Evolutionary conservation across 345 rosid species (phyloP), one percentile per base, ranked within the genome.

Genomic region (Fremontodendron californicum): DNA sequence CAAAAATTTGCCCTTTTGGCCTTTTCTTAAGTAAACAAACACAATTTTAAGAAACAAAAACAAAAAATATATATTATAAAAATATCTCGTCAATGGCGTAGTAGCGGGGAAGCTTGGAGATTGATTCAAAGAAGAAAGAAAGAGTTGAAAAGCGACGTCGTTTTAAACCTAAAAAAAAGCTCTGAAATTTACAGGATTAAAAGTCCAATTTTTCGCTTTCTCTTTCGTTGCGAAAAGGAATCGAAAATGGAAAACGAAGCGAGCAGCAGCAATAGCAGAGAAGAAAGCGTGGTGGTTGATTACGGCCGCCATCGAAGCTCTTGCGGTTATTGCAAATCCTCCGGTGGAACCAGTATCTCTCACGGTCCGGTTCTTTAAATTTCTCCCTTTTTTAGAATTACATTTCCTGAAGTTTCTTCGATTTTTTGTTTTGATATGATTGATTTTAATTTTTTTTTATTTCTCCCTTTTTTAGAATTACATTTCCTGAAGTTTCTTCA

Each of bases 261-360:
- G 4, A 90, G 94, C 87, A 85, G 90, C 35, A 95, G 97, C 78
- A 82, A 73, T 29, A 74, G 43, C 73, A 82, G 84, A 54, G 88
- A 90, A 60, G 93, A 87, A 81, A 84, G 90, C 70, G 86, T 88
- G 66, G 88, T 96, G 35, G 61, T 13, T 35, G 97, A 93, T 84
- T 83, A 79, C 23, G 94, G 92, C 69, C 81, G 84, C 46, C 79
- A 40, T 23, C 33, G 73, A 77, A 84, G 91, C 79, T 68, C 91
- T 45, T 94, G 97, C 68, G 94, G 94, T 49, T 96, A 94, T 75
- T 96, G 99, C 82, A 84, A 75, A 84, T 91, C 95, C 58, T 9
- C 82, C 13, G 73, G 74, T 16, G 48, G 74, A 40, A 82, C 90
- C 52, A 90, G 94, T 83, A 62, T 88, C 81, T 83, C 93, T 75